phyloP scores from a whole-genome alignment of 2,329 filamentous ascomycete genomes.

The Oidium heveae region DNA sequence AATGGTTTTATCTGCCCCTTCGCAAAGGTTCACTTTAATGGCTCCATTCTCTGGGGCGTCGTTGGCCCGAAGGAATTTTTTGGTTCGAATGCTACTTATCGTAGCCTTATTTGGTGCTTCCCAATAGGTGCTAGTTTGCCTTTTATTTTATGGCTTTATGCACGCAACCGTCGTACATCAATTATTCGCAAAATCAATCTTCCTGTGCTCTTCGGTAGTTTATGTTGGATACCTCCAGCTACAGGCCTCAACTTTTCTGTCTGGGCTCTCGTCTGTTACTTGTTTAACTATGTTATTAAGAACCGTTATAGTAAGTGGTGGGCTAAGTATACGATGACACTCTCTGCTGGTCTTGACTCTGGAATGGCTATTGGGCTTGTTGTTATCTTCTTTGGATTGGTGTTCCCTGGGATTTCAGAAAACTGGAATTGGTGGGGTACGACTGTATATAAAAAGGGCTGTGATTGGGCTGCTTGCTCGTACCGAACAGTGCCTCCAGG shows the following conservation, averaged over 20 bases:
- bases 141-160: slow-evolving; percentile 48
- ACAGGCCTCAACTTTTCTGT: slow-evolving; percentile 72
- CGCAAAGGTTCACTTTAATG: slow-evolving; percentile 73
- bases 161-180: slow-evolving; percentile 29
- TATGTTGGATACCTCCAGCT: slow-evolving; percentile 71
- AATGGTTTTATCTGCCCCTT: slow-evolving; percentile 77
- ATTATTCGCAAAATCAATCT: slow-evolving; percentile 56
- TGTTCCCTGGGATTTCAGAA: slow-evolving; percentile 54
- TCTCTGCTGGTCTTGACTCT: slow-evolving; percentile 61
- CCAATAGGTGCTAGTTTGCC: slow-evolving; percentile 51
- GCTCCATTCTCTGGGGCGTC: slow-evolving; percentile 72
- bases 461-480: slow-evolving; percentile 61
- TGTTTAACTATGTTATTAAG: slow-evolving; percentile 59
- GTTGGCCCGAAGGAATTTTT: slow-evolving; percentile 69
- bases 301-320: slow-evolving; percentile 52
- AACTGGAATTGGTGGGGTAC: slow-evolving; percentile 74
- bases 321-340: slow-evolving; percentile 77
- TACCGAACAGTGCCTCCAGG: slow-evolving; percentile 39
- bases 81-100: slow-evolving; percentile 47
- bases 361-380: slow-evolving; percentile 63
- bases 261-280: slow-evolving; percentile 63
- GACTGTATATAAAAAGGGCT: slow-evolving; percentile 60
- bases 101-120: slow-evolving; percentile 59
- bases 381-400: slow-evolving; percentile 62
- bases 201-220: slow-evolving; percentile 58